Percentiles rank a stretch among this genome's conserved stretches.
Conservation (phyloP, 805 yeast genomes). For the Teunomyces funiuensis region DNA sequence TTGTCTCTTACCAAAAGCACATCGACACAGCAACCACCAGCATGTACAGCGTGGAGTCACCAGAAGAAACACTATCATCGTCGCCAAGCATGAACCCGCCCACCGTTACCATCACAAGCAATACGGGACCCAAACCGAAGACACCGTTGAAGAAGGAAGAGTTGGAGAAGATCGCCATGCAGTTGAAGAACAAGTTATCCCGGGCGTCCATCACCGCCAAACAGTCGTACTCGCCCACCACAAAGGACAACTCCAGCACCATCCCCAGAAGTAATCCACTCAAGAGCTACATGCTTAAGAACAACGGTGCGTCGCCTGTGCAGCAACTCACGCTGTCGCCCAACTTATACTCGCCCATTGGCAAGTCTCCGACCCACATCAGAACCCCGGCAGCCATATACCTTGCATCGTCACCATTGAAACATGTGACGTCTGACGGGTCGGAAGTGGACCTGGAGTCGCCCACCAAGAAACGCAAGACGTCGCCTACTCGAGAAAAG, state of each 20-base stretch:
- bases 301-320: conserved; percentile 22
- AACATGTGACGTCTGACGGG: conserved; percentile 17
- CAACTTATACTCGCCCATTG: conserved; percentile 38
- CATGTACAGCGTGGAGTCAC: conserved; percentile 4
- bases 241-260: conserved; percentile 9
- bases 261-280: conserved; percentile 29
- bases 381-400: conserved; percentile 35
- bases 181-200: conserved; percentile 41
- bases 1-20: no score
- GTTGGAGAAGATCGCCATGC: conserved; percentile 43
- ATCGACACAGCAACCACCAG: no score
- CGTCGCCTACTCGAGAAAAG: conserved; percentile 6
- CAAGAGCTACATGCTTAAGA: conserved; percentile 29
- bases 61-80: conserved; percentile 2
- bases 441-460: conserved; percentile 24
- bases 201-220: conserved; percentile 47
- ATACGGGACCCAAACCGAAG: conserved; percentile 20
- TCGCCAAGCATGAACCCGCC: not conserved
- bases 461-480: conserved; percentile 30
- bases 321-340: conserved; percentile 27
- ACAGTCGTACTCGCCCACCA: conserved; percentile 24
- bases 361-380: conserved; percentile 41
- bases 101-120: conserved; percentile 7
- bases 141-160: conserved; percentile 45
- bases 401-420: conserved; percentile 37